phyloP scores from a whole-genome alignment of 495 filamentous ascomycete genomes.

The Trichoderma orchidacearum region DNA sequence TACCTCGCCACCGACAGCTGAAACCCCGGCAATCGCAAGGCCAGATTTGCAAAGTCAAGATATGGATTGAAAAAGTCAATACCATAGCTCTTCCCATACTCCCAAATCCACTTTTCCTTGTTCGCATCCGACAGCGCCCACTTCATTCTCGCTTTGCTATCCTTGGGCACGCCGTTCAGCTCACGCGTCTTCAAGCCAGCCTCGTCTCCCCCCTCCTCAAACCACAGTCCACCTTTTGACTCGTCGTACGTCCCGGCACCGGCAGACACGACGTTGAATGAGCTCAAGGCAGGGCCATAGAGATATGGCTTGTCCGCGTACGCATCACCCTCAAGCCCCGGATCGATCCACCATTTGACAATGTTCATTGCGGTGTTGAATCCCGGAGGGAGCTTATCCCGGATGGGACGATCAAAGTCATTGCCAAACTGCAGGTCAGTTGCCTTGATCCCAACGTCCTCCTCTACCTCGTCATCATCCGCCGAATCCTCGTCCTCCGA shows the following conservation, averaged over 20 bases:
- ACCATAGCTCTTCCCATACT: constrained; percentile 42
- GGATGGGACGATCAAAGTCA: constrained; percentile 79
- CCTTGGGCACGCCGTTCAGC: constrained; percentile 34
- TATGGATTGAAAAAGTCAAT: constrained; percentile 91
- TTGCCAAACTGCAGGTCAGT: constrained; percentile 79
- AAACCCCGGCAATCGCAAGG: constrained; percentile 70
- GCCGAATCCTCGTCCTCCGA: background rate
- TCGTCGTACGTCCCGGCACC: constrained; percentile 35
- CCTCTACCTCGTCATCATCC: constrained; percentile 5
- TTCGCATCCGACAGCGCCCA: constrained; percentile 43
- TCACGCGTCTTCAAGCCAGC: constrained; percentile 36
- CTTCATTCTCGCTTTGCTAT: constrained; percentile 42
- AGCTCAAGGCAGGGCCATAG: constrained; percentile 61
- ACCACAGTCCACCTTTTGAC: constrained; percentile 32
- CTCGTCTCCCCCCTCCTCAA: constrained; percentile 59
- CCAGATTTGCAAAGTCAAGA: constrained; percentile 68
- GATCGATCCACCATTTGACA: constrained; percentile 77
- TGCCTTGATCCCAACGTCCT: constrained; percentile 37
- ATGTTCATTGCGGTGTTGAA: constrained; percentile 70
- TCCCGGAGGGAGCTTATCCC: constrained; percentile 72
- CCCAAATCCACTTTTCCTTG: constrained; percentile 35
- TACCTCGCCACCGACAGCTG: constrained; percentile 63
- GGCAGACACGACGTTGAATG: constrained; percentile 58
- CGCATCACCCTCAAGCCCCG: constrained; percentile 72
- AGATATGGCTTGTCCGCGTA: constrained; percentile 78